These are phyloP conservation scores for Phytophthora ohioensis DNA, from an alignment of 352 stramenopile genomes.

Conservation along the genomic window DNA sequence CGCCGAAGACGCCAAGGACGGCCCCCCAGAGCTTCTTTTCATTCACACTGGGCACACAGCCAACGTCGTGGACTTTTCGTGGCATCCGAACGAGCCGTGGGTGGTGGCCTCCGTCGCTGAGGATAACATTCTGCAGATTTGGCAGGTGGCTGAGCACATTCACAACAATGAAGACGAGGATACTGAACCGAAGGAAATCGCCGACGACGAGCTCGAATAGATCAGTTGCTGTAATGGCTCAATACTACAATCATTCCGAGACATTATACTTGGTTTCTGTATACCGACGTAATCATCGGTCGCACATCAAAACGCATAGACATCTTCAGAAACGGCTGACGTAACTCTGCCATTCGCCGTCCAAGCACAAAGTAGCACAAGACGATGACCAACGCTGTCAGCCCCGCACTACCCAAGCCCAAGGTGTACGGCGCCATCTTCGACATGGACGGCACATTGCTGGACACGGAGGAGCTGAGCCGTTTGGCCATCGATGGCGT, in stretches of 20 bases:
- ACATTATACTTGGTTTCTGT: constrained; percentile 13
- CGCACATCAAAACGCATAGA: constrained; percentile 13
- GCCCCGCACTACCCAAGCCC: constrained; percentile 17
- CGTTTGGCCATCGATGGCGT: constrained; percentile 65
- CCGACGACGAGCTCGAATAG: constrained; percentile 81
- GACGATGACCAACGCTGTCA: constrained; percentile 24
- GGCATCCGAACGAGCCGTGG: constrained; percentile 96
- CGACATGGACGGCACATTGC: constrained; percentile 84
- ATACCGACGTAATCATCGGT: constrained; percentile 9
- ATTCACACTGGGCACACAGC: constrained; percentile 98
- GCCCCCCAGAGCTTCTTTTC: constrained; percentile 98
- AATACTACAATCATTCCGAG: constrained; percentile 19
- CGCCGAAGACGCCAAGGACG: constrained; percentile 96
- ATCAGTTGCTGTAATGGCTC: not conserved
- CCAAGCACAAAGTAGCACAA: not conserved
- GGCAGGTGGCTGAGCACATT: constrained; percentile 98
- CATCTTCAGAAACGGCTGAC: constrained; percentile 33
- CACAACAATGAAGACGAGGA: constrained; percentile 91
- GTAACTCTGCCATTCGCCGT: constrained; percentile 27
- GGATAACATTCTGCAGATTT: constrained; percentile 99
- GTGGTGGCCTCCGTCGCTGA: constrained; percentile 96
- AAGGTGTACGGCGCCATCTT: constrained; percentile 69
- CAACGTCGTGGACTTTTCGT: constrained; percentile 98
- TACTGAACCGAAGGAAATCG: constrained; percentile 54
- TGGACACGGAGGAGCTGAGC: constrained; percentile 85